Evolutionary conservation across 306 rosid species (phyloP).

Genomic region (Cucurbita ficifolia): DNA sequence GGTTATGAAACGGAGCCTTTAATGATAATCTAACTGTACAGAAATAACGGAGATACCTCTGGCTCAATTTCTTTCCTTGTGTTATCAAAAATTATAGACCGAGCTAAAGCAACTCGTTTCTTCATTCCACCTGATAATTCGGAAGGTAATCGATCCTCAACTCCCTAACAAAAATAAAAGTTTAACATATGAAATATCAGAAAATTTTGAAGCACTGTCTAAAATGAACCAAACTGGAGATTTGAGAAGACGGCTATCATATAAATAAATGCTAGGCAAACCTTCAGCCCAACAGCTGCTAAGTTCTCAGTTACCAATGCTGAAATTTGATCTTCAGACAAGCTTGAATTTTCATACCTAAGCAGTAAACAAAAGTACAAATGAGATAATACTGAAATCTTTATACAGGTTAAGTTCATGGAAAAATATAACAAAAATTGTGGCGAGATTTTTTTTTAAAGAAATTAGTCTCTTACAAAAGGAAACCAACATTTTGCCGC

Average conservation of each 20-base stretch:
- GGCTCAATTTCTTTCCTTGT: slow-evolving; percentile 67
- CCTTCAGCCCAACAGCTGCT: slow-evolving; percentile 93
- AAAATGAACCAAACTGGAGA: background rate
- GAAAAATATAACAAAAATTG: background rate
- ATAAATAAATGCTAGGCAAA: slow-evolving; percentile 18
- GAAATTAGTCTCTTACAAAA: slow-evolving; percentile 49
- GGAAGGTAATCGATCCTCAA: slow-evolving; percentile 87
- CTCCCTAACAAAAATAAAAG: slow-evolving; percentile 37
- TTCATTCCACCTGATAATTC: slow-evolving; percentile 99
- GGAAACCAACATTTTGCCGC: slow-evolving; percentile 97
- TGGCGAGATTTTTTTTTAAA: background rate
- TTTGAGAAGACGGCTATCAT: background rate
- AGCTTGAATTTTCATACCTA: slow-evolving; percentile 82
- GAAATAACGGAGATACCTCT: slow-evolving; percentile 46
- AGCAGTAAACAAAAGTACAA: slow-evolving; percentile 13
- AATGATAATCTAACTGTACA: background rate
- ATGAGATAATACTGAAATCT: background rate
- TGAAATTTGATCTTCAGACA: slow-evolving; percentile 61
- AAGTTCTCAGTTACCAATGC: slow-evolving; percentile 67
- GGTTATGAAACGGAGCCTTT: too few species aligned
- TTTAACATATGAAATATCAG: background rate
- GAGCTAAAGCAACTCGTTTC: slow-evolving; percentile 95
- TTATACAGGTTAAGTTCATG: background rate
- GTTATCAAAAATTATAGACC: slow-evolving; percentile 73
- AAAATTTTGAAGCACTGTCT: background rate